These are phyloP conservation scores for Chenopodium berlandieri DNA, from an alignment of 148 eudicot species.

Conservation along the genomic window DNA sequence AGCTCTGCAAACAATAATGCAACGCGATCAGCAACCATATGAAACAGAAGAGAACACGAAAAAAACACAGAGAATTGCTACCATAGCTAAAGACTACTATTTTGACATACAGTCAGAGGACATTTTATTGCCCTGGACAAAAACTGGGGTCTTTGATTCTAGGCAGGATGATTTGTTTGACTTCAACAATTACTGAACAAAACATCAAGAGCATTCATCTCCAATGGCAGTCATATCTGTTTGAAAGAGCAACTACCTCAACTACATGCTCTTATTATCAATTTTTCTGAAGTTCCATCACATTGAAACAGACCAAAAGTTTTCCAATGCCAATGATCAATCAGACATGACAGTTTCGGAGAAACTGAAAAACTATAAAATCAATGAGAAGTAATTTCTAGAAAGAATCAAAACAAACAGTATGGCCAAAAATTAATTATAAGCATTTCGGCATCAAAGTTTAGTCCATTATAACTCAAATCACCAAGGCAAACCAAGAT, in stretches of 20 bases:
- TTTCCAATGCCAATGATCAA: background rate
- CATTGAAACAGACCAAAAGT: background rate
- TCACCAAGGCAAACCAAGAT: background rate
- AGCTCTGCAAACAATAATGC: slow-evolving; percentile 34
- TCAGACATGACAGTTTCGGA: background rate
- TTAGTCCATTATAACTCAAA: background rate
- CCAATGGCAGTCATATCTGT: background rate
- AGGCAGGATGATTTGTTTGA: background rate
- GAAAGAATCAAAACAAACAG: background rate
- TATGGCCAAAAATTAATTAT: background rate
- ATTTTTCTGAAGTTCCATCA: background rate
- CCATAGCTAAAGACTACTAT: background rate
- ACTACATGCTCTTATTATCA: background rate
- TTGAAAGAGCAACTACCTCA: background rate
- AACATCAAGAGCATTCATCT: background rate
- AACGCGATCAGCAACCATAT: slow-evolving; percentile 5
- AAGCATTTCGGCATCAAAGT: slow-evolving; percentile 1
- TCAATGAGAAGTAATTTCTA: background rate
- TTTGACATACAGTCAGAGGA: background rate
- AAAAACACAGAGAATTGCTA: background rate
- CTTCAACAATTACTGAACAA: background rate
- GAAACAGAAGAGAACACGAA: background rate
- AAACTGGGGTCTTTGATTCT: too few species aligned
- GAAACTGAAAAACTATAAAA: too few species aligned
- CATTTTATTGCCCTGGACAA: background rate